Evolutionary conservation across 2,329 filamentous ascomycete species (phyloP).

Genomic region (Microcyclosporella mali): DNA sequence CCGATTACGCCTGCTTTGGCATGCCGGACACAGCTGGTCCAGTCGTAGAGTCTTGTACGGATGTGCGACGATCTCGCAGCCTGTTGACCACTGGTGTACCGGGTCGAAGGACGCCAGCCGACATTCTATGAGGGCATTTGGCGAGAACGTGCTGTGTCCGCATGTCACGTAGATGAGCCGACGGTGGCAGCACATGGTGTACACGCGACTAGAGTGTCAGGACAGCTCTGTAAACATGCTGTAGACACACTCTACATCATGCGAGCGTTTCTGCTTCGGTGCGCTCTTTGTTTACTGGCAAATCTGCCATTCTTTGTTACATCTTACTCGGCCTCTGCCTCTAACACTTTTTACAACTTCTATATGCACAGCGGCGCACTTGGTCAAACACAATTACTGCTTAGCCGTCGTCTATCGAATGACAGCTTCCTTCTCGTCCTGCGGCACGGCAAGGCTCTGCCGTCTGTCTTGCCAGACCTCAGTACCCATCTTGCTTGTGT

Average conservation of each 20-base stretch:
- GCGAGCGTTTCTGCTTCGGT: no score
- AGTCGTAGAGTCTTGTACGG: slow-evolving; percentile 33
- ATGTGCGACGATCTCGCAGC: slow-evolving; percentile 29
- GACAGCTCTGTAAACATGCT: no score
- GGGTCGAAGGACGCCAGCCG: slow-evolving; percentile 25
- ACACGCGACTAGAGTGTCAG: no score
- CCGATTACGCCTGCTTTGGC: slow-evolving; percentile 24
- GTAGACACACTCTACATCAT: no score
- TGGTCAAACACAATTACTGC: no score
- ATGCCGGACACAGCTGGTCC: slow-evolving; percentile 30
- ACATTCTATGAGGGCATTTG: slow-evolving; percentile 33
- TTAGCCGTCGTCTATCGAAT: no score
- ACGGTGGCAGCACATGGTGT: slow-evolving; percentile 39
- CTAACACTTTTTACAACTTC: no score
- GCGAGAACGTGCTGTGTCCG: slow-evolving; percentile 36
- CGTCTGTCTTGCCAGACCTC: neutral
- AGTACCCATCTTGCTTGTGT: slow-evolving; percentile 42
- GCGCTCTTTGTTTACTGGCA: no score
- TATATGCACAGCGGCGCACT: no score
- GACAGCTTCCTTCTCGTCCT: no score
- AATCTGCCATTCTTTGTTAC: no score
- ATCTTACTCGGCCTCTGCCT: no score
- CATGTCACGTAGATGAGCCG: slow-evolving; percentile 39
- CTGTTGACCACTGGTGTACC: slow-evolving; percentile 15
- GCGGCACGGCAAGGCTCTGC: neutral